phyloP scores from a whole-genome alignment of 306 rosid species.

The Prosopis cineraria region DNA sequence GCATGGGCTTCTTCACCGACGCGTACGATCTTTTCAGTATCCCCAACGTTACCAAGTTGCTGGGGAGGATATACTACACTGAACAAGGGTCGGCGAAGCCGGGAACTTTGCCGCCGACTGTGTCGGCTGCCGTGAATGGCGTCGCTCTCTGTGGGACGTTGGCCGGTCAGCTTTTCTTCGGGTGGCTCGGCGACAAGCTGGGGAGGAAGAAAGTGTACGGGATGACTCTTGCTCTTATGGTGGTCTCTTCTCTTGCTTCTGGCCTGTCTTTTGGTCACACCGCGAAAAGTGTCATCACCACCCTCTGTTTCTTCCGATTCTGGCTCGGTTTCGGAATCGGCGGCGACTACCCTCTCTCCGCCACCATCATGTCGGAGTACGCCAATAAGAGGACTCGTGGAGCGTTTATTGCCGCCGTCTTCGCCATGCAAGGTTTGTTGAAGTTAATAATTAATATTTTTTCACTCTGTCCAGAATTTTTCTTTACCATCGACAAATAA shows the following conservation, averaged over 20 bases:
- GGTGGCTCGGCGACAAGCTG: constrained; percentile 57
- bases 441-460: neutral
- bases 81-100: constrained; percentile 38
- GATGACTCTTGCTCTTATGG: constrained; percentile 53
- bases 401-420: constrained; percentile 45
- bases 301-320: constrained; percentile 55
- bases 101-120: constrained; percentile 46
- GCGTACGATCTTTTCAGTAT: constrained; percentile 54
- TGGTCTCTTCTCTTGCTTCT: constrained; percentile 42
- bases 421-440: constrained; percentile 55
- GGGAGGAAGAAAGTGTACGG: constrained; percentile 53
- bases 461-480: neutral
- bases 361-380: constrained; percentile 59
- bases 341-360: constrained; percentile 57
- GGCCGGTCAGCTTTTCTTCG: constrained; percentile 43
- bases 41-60: constrained; percentile 58
- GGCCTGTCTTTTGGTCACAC: constrained; percentile 49
- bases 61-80: constrained; percentile 49
- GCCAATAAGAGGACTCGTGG: constrained; percentile 49
- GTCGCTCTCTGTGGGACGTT: constrained; percentile 52
- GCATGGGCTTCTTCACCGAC: constrained; percentile 57
- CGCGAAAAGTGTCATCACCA: constrained; percentile 33
- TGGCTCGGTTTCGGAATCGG: constrained; percentile 61
- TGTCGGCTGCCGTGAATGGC: constrained; percentile 49
- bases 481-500: neutral